Base-by-base conservation (phyloP, 345 rosid genomes). In the Pistacia atlantica region DNA sequence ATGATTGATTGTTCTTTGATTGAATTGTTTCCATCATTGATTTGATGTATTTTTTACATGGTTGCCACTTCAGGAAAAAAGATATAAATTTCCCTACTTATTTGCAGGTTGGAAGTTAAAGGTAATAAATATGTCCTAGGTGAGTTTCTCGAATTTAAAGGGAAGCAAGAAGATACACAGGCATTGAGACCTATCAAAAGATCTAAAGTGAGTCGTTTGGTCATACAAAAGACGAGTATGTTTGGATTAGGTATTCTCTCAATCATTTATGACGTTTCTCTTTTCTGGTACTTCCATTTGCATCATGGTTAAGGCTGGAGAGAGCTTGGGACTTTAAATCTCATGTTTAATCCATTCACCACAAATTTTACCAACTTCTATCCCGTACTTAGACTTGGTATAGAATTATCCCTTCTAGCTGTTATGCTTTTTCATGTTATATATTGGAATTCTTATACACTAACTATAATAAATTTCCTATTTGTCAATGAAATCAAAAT, bases 171-270 rank as follows among this genome's bases (percentile, higher is more conserved):
- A 78, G 99, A 93, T 73, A 72, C 79, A 42, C 61, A 75, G 78
- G 83, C 84, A 45, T 78, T 95, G 85, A 87, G 87, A 80, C 76
- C 75, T 55, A 86, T 95, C 84, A 89, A 89, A 84, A 89, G 98
- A 86, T 93, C 98, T 9, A 89, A 89, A 90, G 87, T 95, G 49
- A 81, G 91, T 73, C 92, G 67, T 48, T 38, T 93, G 72, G 49
- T 83, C 76, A 71, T 93, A 65, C 99, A 95, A 78, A 88, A 90
- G 85, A 92, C 92, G 9, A 93, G 99, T 84, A 92, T 95, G 94
- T 75, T 95, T 80, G 99, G 99, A 73, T 81, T 95, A 64, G 99
- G 98, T 95, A 90, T 69, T 57, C 57, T 52, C 38, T 28, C 25
- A 38, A 67, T 55, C 63, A 33, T 68, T 81, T 70, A 25, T 9